These are phyloP conservation scores for Pelomyxa schiedti DNA, from an alignment of 78 protist genomes.

Conservation along the genomic window DNA sequence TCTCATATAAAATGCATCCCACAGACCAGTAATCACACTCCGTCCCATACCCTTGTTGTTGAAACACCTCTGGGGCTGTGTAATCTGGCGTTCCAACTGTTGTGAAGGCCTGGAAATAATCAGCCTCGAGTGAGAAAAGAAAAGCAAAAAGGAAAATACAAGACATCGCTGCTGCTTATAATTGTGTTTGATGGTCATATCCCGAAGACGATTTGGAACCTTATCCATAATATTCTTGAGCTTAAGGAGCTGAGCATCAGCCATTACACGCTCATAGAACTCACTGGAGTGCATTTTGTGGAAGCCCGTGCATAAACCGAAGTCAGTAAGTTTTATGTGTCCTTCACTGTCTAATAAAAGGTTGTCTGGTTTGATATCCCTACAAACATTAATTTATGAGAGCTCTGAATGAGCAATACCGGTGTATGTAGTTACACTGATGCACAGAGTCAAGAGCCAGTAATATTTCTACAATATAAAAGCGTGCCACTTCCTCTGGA, in stretches of 20 bases:
- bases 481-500: slow-evolving; percentile 55
- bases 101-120: slow-evolving; percentile 2
- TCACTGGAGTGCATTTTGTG: background rate
- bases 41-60: slow-evolving; percentile 23
- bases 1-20: slow-evolving; percentile 72
- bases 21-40: slow-evolving; percentile 74
- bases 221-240: background rate
- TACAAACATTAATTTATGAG: too few species aligned
- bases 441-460: slow-evolving; percentile 71
- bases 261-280: background rate
- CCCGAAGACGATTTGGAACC: background rate
- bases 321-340: slow-evolving; percentile 34
- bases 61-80: slow-evolving; percentile 69
- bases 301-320: slow-evolving; percentile 18
- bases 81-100: slow-evolving; percentile 71
- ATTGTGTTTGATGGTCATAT: background rate
- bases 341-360: slow-evolving; percentile 12
- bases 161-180: background rate
- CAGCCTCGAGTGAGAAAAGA: too few species aligned
- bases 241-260: background rate
- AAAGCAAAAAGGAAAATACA: too few species aligned
- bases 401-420: too few species aligned
- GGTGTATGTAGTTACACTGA: slow-evolving; percentile 53
- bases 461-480: slow-evolving; percentile 75
- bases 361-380: slow-evolving; percentile 65